Evolutionary conservation across 1,284 basidiomycete species (phyloP), one percentile per base, ranked within the genome.

Genomic region (Pyrrhoderma lamaoense): DNA sequence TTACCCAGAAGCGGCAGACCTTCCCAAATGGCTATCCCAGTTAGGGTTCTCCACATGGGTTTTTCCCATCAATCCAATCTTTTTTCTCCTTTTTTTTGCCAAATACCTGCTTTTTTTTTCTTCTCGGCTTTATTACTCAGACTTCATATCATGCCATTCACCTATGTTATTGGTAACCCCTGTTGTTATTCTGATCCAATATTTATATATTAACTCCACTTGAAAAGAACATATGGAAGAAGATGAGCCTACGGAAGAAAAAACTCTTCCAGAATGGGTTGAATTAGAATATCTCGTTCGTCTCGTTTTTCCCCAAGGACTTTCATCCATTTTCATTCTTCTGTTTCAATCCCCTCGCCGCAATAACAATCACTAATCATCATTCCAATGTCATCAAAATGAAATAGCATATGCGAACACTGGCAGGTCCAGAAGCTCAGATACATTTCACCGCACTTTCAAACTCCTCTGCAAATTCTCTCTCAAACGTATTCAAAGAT

Each of bases 221-320:
- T 31, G 11, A 46, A 22, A 58, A 93, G 93, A 96, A 61, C 93
- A 96, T 64, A 94, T 95, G 92, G 93, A 97, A 64, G 87, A 93
- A 53, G 93, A 95, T 64, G 93, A 95, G 57, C 75, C 79, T 42
- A 76, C 75, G 3, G 73, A 80, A 1, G n/a, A 7, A 40, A 80
- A 76, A 58, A 69, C 79, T 0, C 76, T 88, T 37, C 93, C 93
- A 8, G 85, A 82, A 42, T 96, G 93, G 93, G 93, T 95, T 37
- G 75, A 85, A 59, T 77, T 93, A 38, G 91, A 94, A 72, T 93
- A 87, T 61, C 70, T 67, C 57, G 67, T 70, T 22, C 38, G 38
- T 22, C 38, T 40, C 14, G 5, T 22, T 40, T 22, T 37, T 1
- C 49, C 40, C 25, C 46, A 54, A 66, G 68, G 52, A 42, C 22